Evolutionary conservation across 2,329 filamentous ascomycete species (phyloP).

Genomic region (Neurospora sp.): DNA sequence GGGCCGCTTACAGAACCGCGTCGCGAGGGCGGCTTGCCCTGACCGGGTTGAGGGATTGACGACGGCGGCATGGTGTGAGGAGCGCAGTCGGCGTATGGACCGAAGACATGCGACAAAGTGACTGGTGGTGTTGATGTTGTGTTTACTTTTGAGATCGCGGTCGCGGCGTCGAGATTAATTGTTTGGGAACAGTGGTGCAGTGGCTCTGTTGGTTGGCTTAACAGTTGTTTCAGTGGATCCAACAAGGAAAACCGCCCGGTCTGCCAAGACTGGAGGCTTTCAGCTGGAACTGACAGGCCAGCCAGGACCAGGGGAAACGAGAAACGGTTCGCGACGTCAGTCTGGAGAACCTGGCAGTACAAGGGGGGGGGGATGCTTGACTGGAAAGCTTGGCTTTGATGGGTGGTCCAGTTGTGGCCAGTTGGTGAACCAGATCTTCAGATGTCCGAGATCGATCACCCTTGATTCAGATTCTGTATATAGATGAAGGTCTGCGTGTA

Average conservation of each 20-base stretch:
- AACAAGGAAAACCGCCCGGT: neutral
- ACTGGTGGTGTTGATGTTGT: neutral
- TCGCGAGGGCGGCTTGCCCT: conserved; percentile 5
- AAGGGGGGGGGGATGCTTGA: neutral
- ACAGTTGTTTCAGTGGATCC: neutral
- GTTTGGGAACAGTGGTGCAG: neutral
- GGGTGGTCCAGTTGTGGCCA: neutral
- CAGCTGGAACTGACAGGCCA: neutral
- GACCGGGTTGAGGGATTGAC: conserved; percentile 15
- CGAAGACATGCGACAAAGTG: neutral
- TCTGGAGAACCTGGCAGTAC: neutral
- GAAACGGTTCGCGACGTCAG: neutral
- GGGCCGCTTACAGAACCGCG: conserved; percentile 16
- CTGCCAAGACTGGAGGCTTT: neutral
- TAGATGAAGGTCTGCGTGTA: neutral
- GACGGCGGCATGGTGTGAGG: conserved; percentile 12
- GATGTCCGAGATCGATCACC: neutral
- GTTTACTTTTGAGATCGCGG: neutral
- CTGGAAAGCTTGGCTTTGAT: neutral
- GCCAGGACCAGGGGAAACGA: neutral
- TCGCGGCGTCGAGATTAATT: neutral
- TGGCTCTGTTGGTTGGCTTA: neutral
- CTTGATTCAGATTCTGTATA: neutral
- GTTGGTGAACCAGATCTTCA: neutral
- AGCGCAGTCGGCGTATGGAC: neutral